Evolutionary conservation across 495 filamentous ascomycete genomes (phyloP).

Genomic region (Apiosordaria backusii): DNA sequence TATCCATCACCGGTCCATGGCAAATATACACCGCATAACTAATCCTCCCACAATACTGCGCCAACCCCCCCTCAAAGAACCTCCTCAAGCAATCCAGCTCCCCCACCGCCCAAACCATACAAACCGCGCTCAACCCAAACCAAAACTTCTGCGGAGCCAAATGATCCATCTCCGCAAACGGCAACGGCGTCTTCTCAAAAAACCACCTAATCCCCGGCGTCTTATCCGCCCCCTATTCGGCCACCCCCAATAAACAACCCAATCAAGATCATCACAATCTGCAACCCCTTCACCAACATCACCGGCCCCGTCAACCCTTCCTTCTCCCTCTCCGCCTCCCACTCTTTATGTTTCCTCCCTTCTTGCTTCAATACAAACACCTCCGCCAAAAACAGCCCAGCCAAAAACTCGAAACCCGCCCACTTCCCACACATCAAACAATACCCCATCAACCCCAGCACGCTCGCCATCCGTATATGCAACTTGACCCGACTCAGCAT

Average conservation of each 20-base stretch:
- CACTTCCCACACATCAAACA: constrained; percentile 57
- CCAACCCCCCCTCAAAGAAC: constrained; percentile 52
- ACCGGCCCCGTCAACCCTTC: constrained; percentile 3
- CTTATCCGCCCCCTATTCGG: constrained; percentile 38
- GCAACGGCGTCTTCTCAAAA: constrained; percentile 31
- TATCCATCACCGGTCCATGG: constrained; percentile 55
- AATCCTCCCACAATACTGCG: constrained; percentile 61
- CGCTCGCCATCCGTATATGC: constrained; percentile 44
- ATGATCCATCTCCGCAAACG: constrained; percentile 31
- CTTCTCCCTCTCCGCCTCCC: constrained; percentile 8
- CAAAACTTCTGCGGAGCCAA: constrained; percentile 48
- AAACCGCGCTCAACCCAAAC: constrained; percentile 53
- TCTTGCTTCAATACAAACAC: constrained; percentile 39
- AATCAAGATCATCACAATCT: constrained; percentile 30
- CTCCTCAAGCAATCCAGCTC: constrained; percentile 48
- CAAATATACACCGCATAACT: constrained; percentile 60
- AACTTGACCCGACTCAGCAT: constrained; percentile 50
- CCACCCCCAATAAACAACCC: constrained; percentile 46
- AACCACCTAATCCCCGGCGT: constrained; percentile 38
- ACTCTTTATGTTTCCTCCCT: constrained; percentile 21
- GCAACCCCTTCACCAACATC: constrained; percentile 18
- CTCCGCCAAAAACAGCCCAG: constrained; percentile 59
- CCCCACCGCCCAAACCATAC: constrained; percentile 55
- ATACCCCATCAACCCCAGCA: constrained; percentile 49
- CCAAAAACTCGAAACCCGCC: constrained; percentile 58